Conservation (phyloP, 805 yeast genomes). For the Ogataea pilisensis region DNA sequence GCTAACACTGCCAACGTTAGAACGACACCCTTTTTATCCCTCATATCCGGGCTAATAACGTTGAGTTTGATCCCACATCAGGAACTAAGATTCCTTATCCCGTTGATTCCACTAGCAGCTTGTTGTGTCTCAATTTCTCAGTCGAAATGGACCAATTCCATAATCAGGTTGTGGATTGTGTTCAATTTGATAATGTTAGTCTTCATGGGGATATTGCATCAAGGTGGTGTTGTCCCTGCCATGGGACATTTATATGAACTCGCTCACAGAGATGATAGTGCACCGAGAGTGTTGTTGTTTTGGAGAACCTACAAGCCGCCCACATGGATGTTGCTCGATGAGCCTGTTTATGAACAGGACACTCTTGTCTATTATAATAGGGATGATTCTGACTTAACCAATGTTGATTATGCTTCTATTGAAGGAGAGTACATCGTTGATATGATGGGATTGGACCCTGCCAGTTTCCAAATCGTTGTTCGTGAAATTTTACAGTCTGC, state of each 20-base stretch:
- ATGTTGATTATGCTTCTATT: constrained; percentile 12
- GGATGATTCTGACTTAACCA: constrained; percentile 22
- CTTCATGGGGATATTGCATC: constrained; percentile 80
- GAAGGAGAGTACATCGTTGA: constrained; percentile 31
- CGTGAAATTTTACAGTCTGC: constrained; percentile 2
- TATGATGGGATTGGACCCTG: constrained; percentile 41
- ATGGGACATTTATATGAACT: constrained; percentile 37
- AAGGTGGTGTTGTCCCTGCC: constrained; percentile 82
- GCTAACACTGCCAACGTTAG: constrained; percentile 35
- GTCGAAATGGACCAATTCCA: constrained; percentile 14
- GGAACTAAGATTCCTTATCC: constrained; percentile 83
- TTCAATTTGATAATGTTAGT: constrained; percentile 60
- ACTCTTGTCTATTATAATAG: constrained; percentile 12
- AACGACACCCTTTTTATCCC: constrained; percentile 56
- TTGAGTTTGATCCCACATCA: constrained; percentile 86
- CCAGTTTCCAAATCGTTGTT: constrained; percentile 16
- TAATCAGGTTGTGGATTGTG: constrained; percentile 47
- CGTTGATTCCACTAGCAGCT: constrained; percentile 67
- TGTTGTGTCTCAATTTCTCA: constrained; percentile 39
- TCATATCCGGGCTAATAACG: constrained; percentile 54
- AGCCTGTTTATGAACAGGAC: neutral
- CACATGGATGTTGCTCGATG: constrained; percentile 56
- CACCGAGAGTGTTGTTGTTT: constrained; percentile 55
- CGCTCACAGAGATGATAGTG: constrained; percentile 4
- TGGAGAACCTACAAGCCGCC: constrained; percentile 97